These are phyloP conservation scores for Ganoderma multipileum DNA, from an alignment of 1,284 basidiomycete species.

Conservation along the genomic window DNA sequence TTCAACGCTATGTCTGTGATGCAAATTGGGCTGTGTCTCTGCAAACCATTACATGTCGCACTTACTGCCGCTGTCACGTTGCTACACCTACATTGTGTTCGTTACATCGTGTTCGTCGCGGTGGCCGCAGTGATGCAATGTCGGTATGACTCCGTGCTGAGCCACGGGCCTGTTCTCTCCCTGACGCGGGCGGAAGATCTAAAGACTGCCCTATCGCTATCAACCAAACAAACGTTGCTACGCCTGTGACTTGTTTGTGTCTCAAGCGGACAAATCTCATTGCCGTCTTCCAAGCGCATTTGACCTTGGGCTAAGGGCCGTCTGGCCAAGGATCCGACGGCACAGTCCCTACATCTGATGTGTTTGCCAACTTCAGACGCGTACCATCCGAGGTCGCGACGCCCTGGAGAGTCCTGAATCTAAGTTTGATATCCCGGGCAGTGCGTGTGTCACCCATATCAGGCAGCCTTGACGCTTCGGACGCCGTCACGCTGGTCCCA, in stretches of 20 bases:
- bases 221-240: not conserved
- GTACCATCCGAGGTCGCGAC: not conserved
- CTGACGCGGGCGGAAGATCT: not conserved
- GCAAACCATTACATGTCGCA: not conserved
- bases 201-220: not conserved
- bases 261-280: not conserved
- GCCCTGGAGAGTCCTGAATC: not conserved
- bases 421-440: not conserved
- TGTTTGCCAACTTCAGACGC: not conserved
- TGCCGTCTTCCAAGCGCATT: not conserved
- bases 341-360: not conserved
- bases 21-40: not conserved
- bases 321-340: not conserved
- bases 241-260: not conserved
- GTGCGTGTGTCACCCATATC: not conserved
- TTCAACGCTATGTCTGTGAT: not conserved
- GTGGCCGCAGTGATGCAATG: too few species aligned
- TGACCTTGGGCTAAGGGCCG: too few species aligned
- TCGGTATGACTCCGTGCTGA: not conserved
- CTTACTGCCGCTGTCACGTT: not conserved
- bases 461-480: slow-evolving; percentile 1
- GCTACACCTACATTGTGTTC: not conserved
- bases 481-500: not conserved
- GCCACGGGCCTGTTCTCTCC: not conserved
- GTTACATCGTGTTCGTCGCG: too few species aligned